Evolutionary conservation across 768 basidiomycete genomes (phyloP).

Genomic region (Panaeolus papilionaceus): DNA sequence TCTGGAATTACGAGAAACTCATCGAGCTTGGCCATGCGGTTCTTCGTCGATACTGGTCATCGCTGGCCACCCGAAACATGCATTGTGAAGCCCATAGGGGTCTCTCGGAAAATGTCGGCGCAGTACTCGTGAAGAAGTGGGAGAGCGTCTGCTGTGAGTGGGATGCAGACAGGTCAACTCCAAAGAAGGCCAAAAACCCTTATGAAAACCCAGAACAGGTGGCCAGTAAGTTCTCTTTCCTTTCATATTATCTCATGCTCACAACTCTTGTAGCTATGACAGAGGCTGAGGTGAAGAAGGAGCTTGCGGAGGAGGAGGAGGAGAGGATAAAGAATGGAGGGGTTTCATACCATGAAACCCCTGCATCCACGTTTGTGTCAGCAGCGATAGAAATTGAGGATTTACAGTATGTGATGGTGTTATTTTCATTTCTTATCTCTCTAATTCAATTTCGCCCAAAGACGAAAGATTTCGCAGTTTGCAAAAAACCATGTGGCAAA

Average conservation of each 20-base stretch:
- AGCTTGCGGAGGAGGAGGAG: neutral
- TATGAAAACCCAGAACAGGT: neutral
- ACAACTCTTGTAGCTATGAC: neutral
- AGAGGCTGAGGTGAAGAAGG: neutral
- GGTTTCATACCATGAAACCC: neutral
- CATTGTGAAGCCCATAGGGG: constrained; percentile 2
- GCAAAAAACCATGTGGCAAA: too few relatives aligned
- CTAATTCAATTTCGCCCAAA: too few relatives aligned
- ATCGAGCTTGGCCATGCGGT: neutral
- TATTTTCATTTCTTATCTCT: too few relatives aligned
- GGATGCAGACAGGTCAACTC: neutral
- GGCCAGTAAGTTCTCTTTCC: neutral
- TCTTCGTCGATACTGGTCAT: neutral
- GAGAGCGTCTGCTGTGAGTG: neutral
- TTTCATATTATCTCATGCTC: neutral
- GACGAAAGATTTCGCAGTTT: too few relatives aligned
- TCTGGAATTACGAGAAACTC: neutral
- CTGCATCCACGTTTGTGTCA: neutral
- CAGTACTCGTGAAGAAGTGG: neutral
- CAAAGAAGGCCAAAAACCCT: neutral
- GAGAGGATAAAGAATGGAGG: neutral
- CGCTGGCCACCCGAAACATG: neutral
- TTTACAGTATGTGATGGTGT: too few relatives aligned
- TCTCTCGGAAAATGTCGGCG: neutral
- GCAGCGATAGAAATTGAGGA: neutral